A percentile compares a stretch with the other conserved stretches of the same genome.
phyloP scores from a whole-genome alignment of 805 yeast genomes.

The Kuraishia ogatae region DNA sequence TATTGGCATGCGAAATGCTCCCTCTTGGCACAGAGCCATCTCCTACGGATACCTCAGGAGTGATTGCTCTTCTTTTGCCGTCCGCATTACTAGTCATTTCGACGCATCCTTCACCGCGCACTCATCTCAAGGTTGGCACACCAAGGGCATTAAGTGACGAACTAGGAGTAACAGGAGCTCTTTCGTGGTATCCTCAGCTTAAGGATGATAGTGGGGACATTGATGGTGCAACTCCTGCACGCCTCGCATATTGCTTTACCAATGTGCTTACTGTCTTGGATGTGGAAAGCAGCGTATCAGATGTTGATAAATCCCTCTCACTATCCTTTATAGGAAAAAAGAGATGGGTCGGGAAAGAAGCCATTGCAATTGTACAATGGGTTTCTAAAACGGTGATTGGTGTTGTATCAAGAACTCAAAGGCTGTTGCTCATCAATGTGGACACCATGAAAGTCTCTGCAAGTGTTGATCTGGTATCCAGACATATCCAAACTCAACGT shows the following conservation, averaged over 20 bases:
- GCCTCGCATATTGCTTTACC: slow-evolving; percentile 63
- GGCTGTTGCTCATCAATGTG: slow-evolving; percentile 32
- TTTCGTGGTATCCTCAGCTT: slow-evolving; percentile 59
- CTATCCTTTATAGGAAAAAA: slow-evolving; percentile 30
- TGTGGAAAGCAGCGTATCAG: slow-evolving; percentile 23
- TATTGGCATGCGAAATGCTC: slow-evolving; percentile 37
- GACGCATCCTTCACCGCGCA: slow-evolving; percentile 37
- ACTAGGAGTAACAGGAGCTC: slow-evolving; percentile 31
- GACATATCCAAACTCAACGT: slow-evolving; percentile 22
- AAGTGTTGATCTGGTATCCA: slow-evolving; percentile 27
- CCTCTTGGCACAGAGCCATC: slow-evolving; percentile 53
- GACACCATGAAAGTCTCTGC: slow-evolving; percentile 26
- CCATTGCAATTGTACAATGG: slow-evolving; percentile 54
- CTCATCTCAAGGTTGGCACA: slow-evolving; percentile 45
- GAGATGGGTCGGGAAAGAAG: slow-evolving; percentile 35
- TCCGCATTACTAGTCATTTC: slow-evolving; percentile 44
- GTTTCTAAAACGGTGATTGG: slow-evolving; percentile 29
- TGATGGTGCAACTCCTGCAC: slow-evolving; percentile 24
- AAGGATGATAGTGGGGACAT: slow-evolving; percentile 14
- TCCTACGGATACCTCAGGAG: slow-evolving; percentile 46
- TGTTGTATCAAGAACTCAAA: slow-evolving; percentile 35
- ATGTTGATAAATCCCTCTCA: slow-evolving; percentile 14
- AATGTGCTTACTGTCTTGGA: slow-evolving; percentile 50
- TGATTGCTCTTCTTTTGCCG: slow-evolving; percentile 52
- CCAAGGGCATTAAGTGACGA: slow-evolving; percentile 28